Evolutionary conservation across 1,139 yeast genomes (phyloP), one percentile per base, ranked within the genome.

Genomic region (Lodderomyces margitis): DNA sequence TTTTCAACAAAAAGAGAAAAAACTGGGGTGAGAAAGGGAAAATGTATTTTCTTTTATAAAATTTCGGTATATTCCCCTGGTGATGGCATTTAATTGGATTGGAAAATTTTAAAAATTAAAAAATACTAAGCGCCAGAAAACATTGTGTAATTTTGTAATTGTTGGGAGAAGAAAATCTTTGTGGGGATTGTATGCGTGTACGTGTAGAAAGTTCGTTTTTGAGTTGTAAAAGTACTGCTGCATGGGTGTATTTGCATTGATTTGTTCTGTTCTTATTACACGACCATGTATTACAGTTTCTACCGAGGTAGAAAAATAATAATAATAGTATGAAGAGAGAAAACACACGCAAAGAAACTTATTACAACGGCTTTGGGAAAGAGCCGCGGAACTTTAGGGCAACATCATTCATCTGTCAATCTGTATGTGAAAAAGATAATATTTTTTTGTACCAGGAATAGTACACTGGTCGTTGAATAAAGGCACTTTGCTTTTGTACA

Each of bases 161-260:
- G 32, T 28, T 28, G 32, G 32, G 19, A 19, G 17, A n/a, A n/a
- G n/a, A n/a, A n/a, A n/a, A n/a, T n/a, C n/a, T 28, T 28, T 28
- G 32, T 28, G 32, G 32, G 32, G n/a, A n/a, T n/a, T n/a, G n/a
- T n/a, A n/a, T n/a, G n/a, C n/a, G n/a, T n/a, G n/a, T n/a, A n/a
- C n/a, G n/a, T n/a, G n/a, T n/a, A n/a, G n/a, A n/a, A n/a, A n/a
- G n/a, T n/a, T n/a, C n/a, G n/a, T n/a, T n/a, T n/a, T n/a, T n/a
- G n/a, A n/a, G n/a, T n/a, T n/a, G n/a, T n/a, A n/a, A n/a, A 23
- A 9, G 19, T 15, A 28, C n/a, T 28, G 32, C 11, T 8, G 32
- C 16, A 28, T 15, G 32, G 32, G 16, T 28, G 32, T 15, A 15
- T 5, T 23, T 10, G 25, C 25, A 5, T 10, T n/a, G 4, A 23